Conservation (phyloP, 2,329 filamentous ascomycete species). For the Botryotinia globosa region DNA sequence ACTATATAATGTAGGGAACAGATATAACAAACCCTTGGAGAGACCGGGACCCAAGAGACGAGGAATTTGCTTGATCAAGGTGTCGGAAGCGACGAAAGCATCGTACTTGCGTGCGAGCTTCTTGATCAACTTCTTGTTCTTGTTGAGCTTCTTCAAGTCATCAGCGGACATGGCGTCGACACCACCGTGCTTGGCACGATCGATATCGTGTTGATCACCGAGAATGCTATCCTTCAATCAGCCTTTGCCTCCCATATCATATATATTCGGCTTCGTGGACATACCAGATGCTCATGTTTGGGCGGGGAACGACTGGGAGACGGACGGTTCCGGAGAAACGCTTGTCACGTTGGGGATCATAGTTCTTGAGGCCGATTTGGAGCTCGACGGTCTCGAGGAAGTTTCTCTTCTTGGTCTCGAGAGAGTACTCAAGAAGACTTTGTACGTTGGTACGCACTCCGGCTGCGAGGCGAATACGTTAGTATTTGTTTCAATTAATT, state of each 20-base stretch:
- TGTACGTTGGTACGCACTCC: constrained; percentile 94
- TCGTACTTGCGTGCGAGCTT: constrained; percentile 99
- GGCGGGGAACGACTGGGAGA: constrained; percentile 87
- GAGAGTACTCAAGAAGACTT: constrained; percentile 92
- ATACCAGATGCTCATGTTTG: constrained; percentile 82
- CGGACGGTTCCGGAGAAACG: constrained; percentile 99
- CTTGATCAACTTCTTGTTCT: constrained; percentile 99
- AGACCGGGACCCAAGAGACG: constrained; percentile 99
- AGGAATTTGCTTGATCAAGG: constrained; percentile 99
- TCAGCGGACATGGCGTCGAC: constrained; percentile 98
- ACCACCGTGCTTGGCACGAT: constrained; percentile 98
- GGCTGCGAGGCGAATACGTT: constrained; percentile 55
- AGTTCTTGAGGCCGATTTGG: constrained; percentile 96
- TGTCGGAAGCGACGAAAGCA: constrained; percentile 95
- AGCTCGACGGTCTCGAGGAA: constrained; percentile 94
- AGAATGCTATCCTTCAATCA: constrained; percentile 60
- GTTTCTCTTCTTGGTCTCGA: constrained; percentile 95
- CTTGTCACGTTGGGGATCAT: constrained; percentile 99
- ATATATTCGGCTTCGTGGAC: constrained; percentile 35
- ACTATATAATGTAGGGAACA: background rate
- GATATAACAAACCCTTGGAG: constrained; percentile 71
- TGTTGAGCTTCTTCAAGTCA: constrained; percentile 99
- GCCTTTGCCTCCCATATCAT: constrained; percentile 24
- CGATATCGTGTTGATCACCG: constrained; percentile 96
- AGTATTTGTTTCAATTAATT: constrained; percentile 11